A percentile compares a stretch with the other conserved stretches of the same genome.
Evolutionary conservation across 1,284 basidiomycete species (phyloP).

Genomic region (Ceratobasidium papillatum): DNA sequence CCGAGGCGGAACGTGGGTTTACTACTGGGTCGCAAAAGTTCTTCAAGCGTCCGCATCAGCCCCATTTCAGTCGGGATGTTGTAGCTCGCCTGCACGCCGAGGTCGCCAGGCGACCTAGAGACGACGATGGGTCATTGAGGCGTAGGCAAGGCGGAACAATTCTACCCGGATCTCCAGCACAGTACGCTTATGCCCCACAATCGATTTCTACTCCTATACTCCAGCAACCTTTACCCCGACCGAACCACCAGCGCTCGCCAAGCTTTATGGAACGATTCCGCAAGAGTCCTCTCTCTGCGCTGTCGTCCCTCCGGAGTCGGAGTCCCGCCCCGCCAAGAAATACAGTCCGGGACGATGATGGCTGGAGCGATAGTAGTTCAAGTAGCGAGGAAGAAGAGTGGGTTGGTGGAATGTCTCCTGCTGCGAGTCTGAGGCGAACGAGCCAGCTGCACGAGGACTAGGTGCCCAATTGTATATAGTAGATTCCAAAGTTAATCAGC

Average conservation of each 20-base stretch:
- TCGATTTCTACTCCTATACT: background rate
- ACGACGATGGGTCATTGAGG: conserved; percentile 11
- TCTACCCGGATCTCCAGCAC: background rate
- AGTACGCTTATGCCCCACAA: background rate
- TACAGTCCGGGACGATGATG: conserved; percentile 36
- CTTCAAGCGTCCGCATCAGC: conserved; percentile 36
- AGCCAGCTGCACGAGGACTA: conserved; percentile 10
- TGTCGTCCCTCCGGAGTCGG: conserved; percentile 27
- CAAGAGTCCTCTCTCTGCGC: conserved; percentile 31
- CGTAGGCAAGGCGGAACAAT: conserved; percentile 1
- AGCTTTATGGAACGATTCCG: conserved; percentile 37
- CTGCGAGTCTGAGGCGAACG: conserved; percentile 24
- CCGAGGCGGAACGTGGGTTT: conserved; percentile 35
- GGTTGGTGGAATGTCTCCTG: conserved; percentile 29
- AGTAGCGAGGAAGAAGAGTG: conserved; percentile 35
- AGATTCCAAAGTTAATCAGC: background rate
- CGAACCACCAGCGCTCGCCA: conserved; percentile 9
- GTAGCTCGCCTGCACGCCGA: conserved; percentile 6
- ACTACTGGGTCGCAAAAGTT: conserved; percentile 30
- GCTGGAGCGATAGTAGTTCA: conserved; percentile 33
- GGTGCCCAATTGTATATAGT: background rate
- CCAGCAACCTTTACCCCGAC: conserved; percentile 21
- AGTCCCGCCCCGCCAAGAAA: conserved; percentile 24
- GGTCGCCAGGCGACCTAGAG: background rate
- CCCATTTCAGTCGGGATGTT: conserved; percentile 14